A percentile compares a stretch with the other conserved stretches of the same genome.
phyloP scores from a whole-genome alignment of 1,284 basidiomycete genomes.

The Irpex lacteus region DNA sequence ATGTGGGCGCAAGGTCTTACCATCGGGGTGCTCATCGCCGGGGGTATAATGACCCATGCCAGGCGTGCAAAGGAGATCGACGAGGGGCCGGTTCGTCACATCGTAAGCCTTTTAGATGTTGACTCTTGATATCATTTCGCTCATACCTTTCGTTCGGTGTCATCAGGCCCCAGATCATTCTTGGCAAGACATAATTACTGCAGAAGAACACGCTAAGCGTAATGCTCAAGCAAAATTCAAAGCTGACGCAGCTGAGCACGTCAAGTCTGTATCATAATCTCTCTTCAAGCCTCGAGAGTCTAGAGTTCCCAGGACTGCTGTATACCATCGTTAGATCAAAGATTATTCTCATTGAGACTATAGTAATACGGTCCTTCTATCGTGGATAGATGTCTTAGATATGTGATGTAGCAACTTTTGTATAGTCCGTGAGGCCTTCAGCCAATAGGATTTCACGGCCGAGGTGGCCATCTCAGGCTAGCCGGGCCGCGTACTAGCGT shows the following conservation, averaged over 20 bases:
- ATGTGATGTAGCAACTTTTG: no score
- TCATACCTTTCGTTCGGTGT: no score
- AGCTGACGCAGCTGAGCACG: neutral
- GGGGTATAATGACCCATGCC: conserved; percentile 63
- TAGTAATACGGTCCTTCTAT: no score
- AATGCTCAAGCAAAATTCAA: conserved; percentile 1
- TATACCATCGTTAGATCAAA: no score
- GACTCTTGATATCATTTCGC: no score
- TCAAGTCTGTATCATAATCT: neutral
- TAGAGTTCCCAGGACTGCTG: no score
- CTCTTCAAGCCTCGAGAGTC: neutral
- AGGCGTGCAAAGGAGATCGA: conserved; percentile 23
- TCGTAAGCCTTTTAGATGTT: conserved; percentile 18
- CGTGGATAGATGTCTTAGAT: no score
- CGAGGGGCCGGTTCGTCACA: conserved; percentile 21
- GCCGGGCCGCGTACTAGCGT: no score
- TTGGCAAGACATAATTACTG: neutral
- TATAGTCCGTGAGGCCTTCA: no score
- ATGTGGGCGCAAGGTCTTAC: conserved; percentile 89
- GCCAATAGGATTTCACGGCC: no score
- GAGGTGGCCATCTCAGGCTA: no score
- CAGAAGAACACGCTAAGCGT: neutral
- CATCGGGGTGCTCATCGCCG: conserved; percentile 74
- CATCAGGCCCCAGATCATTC: neutral
- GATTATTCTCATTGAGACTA: no score